Percentiles rank a stretch among this genome's conserved stretches.
Evolutionary conservation across 352 stramenopile species (phyloP).

Genomic region (Blastocystis sp.): DNA sequence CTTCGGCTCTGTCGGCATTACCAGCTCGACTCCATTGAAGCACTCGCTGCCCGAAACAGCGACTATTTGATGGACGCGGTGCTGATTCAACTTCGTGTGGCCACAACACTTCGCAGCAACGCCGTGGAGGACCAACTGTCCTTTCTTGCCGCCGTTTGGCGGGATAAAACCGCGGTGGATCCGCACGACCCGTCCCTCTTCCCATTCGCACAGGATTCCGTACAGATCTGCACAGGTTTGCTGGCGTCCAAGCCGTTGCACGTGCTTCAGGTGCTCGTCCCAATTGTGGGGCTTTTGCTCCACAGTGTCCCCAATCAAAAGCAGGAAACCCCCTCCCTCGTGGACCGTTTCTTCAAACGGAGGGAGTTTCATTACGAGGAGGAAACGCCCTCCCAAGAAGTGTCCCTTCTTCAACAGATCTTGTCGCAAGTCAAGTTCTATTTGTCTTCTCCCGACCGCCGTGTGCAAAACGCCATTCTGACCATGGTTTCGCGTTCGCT

Average conservation of each 20-base stretch:
- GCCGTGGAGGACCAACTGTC: neutral
- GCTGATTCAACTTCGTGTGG: constrained; percentile 24
- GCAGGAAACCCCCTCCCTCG: neutral
- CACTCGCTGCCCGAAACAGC: neutral
- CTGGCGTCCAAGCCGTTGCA: neutral
- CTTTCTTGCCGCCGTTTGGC: constrained; percentile 15
- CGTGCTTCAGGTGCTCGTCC: neutral
- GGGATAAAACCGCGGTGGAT: neutral
- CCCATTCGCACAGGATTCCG: constrained; percentile 11
- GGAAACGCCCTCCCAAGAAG: neutral
- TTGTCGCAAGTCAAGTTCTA: neutral
- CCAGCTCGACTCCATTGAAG: neutral
- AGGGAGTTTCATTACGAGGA: neutral
- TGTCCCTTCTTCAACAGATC: neutral
- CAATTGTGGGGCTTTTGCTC: neutral
- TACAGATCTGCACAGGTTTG: constrained; percentile 4
- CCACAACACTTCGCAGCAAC: neutral
- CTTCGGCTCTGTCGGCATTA: neutral
- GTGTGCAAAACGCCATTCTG: neutral
- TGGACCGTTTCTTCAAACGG: neutral
- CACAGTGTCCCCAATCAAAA: neutral
- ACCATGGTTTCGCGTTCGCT: neutral
- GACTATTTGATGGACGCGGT: constrained; percentile 51
- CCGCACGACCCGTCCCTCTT: neutral
- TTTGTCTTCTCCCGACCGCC: neutral